These are phyloP conservation scores for Fusarium bulbicola DNA, from an alignment of 2,329 filamentous ascomycete genomes.

Conservation along the genomic window DNA sequence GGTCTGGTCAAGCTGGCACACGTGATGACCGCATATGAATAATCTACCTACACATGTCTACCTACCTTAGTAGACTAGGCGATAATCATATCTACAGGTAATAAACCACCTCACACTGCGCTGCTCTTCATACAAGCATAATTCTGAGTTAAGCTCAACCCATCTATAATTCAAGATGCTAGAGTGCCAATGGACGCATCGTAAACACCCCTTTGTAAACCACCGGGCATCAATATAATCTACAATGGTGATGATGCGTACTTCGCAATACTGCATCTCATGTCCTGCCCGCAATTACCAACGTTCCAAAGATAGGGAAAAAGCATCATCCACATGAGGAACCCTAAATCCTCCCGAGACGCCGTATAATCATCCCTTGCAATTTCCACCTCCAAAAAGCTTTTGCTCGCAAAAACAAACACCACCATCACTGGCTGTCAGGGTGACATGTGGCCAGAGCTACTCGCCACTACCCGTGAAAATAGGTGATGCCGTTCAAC, in stretches of 20 bases:
- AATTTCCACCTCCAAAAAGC: constrained; percentile 37
- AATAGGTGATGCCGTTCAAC: constrained; percentile 2
- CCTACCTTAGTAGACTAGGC: not conserved
- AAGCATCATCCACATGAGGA: constrained; percentile 37
- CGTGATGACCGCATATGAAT: constrained; percentile 14
- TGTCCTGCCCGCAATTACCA: constrained; percentile 33
- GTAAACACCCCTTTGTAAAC: constrained; percentile 4
- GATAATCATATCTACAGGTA: not conserved
- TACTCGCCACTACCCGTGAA: constrained; percentile 1
- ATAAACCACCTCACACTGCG: not conserved
- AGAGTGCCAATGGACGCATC: constrained; percentile 5
- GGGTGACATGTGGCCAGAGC: constrained; percentile 8
- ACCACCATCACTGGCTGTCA: constrained; percentile 32
- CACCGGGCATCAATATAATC: constrained; percentile 30
- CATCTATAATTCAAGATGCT: constrained; percentile 2
- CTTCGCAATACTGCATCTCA: constrained; percentile 30
- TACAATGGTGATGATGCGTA: constrained; percentile 29
- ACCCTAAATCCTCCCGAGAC: constrained; percentile 40
- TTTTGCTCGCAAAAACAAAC: constrained; percentile 42
- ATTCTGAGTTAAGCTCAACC: not conserved
- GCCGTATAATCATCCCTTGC: constrained; percentile 39
- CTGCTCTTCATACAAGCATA: not conserved
- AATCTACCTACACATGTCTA: not conserved
- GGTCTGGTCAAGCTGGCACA: constrained; percentile 6
- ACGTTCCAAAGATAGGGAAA: constrained; percentile 24